Base-by-base conservation (phyloP, 345 rosid genomes). In the Rubroshorea leprosula region DNA sequence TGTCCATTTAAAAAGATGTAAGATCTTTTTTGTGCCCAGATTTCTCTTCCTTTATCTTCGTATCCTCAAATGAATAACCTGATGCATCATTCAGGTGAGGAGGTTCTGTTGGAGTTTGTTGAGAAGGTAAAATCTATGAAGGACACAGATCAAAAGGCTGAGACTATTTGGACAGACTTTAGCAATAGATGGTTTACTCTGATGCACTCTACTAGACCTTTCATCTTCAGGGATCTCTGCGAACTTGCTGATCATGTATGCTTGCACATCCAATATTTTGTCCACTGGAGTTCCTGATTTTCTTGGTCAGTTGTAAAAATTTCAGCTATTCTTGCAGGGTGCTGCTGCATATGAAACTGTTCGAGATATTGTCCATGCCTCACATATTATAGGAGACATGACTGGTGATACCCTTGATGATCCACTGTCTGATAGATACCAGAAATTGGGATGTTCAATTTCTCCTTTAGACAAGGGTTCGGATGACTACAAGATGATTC, bases 241-340 rank as follows among this genome's bases (percentile, higher is more conserved):
- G 89, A 86, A 46, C 80, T 92, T 13, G 93, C 89, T 2, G 95
- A 92, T 61, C 76, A 88, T 61, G 96, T 88, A 65, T 68, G 66
- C 16, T 23, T n/a, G 15, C 51, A 18, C 5, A 12, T 14, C 1
- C 2, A 21, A 24, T 11, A 13, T 9, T 17, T 20, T n/a, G 0
- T 10, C 2, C 0, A 12, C 18, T 31, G 1, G 0, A 7, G 15
- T 48, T 0, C 9, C 14, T 13, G 0, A 17, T 31, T 49, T 47
- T 9, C 5, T 17, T 20, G 7, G 1, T 35, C 12, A 17, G 10
- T 0, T 14, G 23, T 58, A 16, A 23, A 48, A 43, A 5, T 2
- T 47, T 22, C 15, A 0, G 2, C 27, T 61, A 23, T 19, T 9
- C 71, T 57, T 75, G 62, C 61, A 88, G 89, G 95, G 76, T 3